Base-by-base conservation (phyloP, 2,329 filamentous ascomycete genomes). In the Aureobasidium zeae region DNA sequence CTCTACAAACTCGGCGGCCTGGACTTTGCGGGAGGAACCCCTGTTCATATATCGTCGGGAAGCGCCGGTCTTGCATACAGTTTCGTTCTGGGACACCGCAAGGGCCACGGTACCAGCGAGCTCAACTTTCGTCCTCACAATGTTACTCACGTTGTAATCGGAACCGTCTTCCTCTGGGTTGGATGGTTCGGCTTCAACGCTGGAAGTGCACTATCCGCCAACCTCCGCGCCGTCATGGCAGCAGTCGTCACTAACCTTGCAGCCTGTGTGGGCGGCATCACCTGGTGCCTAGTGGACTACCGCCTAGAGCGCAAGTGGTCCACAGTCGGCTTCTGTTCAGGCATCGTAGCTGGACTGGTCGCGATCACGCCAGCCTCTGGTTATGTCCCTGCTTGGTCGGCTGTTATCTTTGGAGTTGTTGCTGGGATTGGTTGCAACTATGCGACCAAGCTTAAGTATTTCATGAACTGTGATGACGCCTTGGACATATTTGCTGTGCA, bases 121-220 rank as follows among this genome's bases (percentile, higher is more conserved):
- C 72, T 94, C 55, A 93, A 93, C 67, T 94, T 89, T 64, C 82
- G 87, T 38, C 87, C 87, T 8, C 87, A 94, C 69, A 94, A 94
- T 56, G 86, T 93, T 34, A 91, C 86, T 3, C 85, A 93, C 61
- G 87, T 94, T 53, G 86, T 94, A 41, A 83, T 93, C 45, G 87
- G 87, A 21, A 94, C 87, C 3, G 86, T 94, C 34, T 94, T 94
- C 66, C 78, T 94, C 12, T 94, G 87, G 86, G 83, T 94, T 12
- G 87, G 87, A 43, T 94, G 86, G 87, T 93, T 94, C 57, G 87
- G 87, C 35, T 94, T 94, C 77, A 94, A 94, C 56, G 86, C 84
- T 37, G 86, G 86, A 51, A 87, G 82, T 12, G 86, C 86, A 11
- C 70, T 91, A 44, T 72, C 79, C 36, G 86, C 86, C 39, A 93